Base-by-base conservation (phyloP, 2,329 filamentous ascomycete species). In the Monosporascus sp. region DNA sequence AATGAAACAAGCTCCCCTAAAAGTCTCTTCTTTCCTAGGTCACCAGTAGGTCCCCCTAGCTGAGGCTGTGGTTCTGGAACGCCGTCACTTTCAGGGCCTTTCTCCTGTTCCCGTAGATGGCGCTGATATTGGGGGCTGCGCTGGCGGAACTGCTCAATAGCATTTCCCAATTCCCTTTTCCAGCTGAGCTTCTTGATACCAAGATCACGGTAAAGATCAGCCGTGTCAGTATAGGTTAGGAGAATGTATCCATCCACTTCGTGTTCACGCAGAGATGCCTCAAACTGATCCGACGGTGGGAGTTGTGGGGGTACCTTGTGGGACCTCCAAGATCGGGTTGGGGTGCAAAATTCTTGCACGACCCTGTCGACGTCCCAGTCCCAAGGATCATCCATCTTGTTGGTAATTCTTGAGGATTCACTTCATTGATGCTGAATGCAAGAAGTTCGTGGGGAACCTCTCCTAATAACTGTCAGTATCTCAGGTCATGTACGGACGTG, bases 281-380 rank as follows among this genome's bases (percentile, higher is more conserved):
- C 80, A 3, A 95, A 75, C 0, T 66, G 49, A 0, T 64, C 62
- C 0, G 78, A 70, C 49, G 88, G 75, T 5, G 84, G 82, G 7
- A 84, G 71, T 53, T 68, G 69, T 17, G 63, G 58, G 19, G 58
- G 56, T 26, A 65, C 64, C 58, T 41, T 69, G 48, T 70, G 69
- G 51, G 66, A 64, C 41, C 59, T 60, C 79, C 80, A 82, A 9
- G 81, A 77, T 48, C 74, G 73, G 3, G 74, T 65, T 2, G 73
- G 63, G 22, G 79, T 75, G 65, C 86, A 90, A 3, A 95, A 75
- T 63, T 86, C 84, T 17, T 76, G 67, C 9, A 88, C 79, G 11
- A 95, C 82, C 37, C 84, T 78, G 38, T 87, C 83, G 34, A 85
- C 76, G 37, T 80, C 79, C 91, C 91, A 96, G 51, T 79, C 64